These are phyloP conservation scores for Xylaria sp. DNA, from an alignment of 2,329 filamentous ascomycete species.

Conservation along the genomic window DNA sequence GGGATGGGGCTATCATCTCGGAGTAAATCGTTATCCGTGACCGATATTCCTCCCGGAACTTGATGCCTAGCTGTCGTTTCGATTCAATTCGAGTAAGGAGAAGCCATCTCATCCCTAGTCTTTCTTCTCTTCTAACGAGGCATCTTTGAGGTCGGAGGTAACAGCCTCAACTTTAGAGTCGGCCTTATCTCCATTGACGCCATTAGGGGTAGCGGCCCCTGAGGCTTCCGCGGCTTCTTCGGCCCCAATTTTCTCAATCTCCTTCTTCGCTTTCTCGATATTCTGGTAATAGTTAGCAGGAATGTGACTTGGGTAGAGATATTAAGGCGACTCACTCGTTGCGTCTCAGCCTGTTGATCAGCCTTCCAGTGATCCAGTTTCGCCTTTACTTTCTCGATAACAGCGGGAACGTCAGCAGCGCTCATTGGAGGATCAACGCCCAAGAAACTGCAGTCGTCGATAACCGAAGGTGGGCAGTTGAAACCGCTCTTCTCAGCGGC, in stretches of 20 bases:
- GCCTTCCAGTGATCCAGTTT: constrained; percentile 93
- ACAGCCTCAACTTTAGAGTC: constrained; percentile 65
- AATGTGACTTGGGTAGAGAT: not conserved
- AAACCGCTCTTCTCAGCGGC: constrained; percentile 67
- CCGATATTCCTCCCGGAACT: constrained; percentile 16
- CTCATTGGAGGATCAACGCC: constrained; percentile 89
- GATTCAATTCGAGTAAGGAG: constrained; percentile 16
- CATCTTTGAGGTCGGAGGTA: constrained; percentile 63
- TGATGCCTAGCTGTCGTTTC: constrained; percentile 9
- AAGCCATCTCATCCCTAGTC: constrained; percentile 53
- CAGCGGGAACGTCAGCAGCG: constrained; percentile 80
- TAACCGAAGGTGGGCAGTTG: constrained; percentile 89
- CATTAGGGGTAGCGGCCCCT: constrained; percentile 58
- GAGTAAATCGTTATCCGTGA: constrained; percentile 16
- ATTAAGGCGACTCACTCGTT: constrained; percentile 73
- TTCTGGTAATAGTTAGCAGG: constrained; percentile 71
- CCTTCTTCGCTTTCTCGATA: constrained; percentile 94
- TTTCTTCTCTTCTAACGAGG: constrained; percentile 64
- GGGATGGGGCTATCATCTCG: constrained; percentile 4
- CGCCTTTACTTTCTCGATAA: constrained; percentile 88
- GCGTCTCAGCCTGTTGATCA: constrained; percentile 88
- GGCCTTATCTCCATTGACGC: constrained; percentile 59
- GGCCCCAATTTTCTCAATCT: constrained; percentile 89
- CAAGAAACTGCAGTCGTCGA: constrained; percentile 88
- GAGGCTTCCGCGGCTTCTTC: constrained; percentile 64